Percentiles rank a stretch among this genome's conserved stretches.
Evolutionary conservation across 2,329 filamentous ascomycete genomes (phyloP).

Genomic region (Monosporascus sp.): DNA sequence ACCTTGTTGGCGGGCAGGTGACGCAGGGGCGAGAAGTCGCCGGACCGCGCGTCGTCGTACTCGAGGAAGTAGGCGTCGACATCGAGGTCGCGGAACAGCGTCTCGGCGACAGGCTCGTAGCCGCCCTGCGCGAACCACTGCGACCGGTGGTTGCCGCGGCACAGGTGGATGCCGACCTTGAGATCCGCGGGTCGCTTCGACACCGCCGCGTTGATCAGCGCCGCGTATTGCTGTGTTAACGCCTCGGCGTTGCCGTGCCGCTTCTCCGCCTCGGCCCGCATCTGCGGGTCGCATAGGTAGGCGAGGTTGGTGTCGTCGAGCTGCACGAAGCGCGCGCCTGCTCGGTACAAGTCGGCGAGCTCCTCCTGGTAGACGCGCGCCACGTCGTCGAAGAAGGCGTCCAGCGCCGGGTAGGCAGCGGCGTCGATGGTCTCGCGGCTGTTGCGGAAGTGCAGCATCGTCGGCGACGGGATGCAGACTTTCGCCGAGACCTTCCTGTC

Average conservation of each 20-base stretch:
- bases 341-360: constrained; percentile 42
- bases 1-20: constrained; percentile 48
- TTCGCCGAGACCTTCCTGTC: constrained; percentile 39
- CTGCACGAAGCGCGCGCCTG: constrained; percentile 51
- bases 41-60: constrained; percentile 51
- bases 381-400: constrained; percentile 50
- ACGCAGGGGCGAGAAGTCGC: constrained; percentile 50
- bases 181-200: constrained; percentile 46
- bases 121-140: constrained; percentile 54
- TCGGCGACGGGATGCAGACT: constrained; percentile 52
- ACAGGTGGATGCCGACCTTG: constrained; percentile 51
- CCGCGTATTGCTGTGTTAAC: constrained; percentile 46
- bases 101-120: constrained; percentile 52
- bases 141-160: constrained; percentile 50
- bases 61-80: constrained; percentile 56
- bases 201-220: constrained; percentile 50
- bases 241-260: constrained; percentile 44
- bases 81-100: constrained; percentile 50
- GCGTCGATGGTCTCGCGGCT: constrained; percentile 46
- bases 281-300: constrained; percentile 51
- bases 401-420: constrained; percentile 47
- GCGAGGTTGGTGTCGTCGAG: constrained; percentile 56
- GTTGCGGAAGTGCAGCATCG: constrained; percentile 57
- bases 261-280: constrained; percentile 46
- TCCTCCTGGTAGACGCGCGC: constrained; percentile 51